Evolutionary conservation across 441 rosid species (phyloP).

Genomic region (Brassica balearica): DNA sequence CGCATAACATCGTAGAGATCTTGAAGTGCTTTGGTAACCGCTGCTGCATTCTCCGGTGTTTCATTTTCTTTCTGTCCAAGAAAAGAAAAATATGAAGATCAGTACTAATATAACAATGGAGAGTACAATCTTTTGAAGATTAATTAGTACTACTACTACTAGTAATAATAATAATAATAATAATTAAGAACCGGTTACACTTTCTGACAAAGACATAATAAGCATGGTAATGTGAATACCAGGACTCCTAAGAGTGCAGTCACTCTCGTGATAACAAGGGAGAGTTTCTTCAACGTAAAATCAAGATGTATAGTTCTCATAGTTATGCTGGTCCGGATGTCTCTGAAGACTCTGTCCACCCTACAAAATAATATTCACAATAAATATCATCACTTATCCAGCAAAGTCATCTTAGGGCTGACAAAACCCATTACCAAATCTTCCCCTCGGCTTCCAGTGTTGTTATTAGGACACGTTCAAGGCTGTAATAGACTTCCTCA

Average conservation of each 20-base stretch:
- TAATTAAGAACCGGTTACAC: constrained; percentile 5
- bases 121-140: background rate
- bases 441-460: constrained; percentile 88
- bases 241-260: constrained; percentile 86
- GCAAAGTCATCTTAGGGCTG: constrained; percentile 9
- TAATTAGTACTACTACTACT: background rate
- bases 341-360: constrained; percentile 86
- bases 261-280: constrained; percentile 78
- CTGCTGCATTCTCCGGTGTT: constrained; percentile 71
- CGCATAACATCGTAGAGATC: constrained; percentile 95
- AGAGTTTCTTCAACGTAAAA: constrained; percentile 73
- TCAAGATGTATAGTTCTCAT: constrained; percentile 61
- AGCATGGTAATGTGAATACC: constrained; percentile 51
- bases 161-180: no score
- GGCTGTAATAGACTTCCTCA: constrained; percentile 78
- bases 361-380: constrained; percentile 51
- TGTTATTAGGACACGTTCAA: constrained; percentile 69
- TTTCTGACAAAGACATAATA: constrained; percentile 14
- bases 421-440: constrained; percentile 67
- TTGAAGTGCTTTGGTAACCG: constrained; percentile 90
- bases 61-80: constrained; percentile 71
- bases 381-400: constrained; percentile 33
- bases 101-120: background rate
- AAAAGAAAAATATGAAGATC: background rate
- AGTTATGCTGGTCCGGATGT: constrained; percentile 60